These are phyloP conservation scores for Jackrogersella minutella DNA, from an alignment of 495 filamentous ascomycete genomes.

Conservation along the genomic window DNA sequence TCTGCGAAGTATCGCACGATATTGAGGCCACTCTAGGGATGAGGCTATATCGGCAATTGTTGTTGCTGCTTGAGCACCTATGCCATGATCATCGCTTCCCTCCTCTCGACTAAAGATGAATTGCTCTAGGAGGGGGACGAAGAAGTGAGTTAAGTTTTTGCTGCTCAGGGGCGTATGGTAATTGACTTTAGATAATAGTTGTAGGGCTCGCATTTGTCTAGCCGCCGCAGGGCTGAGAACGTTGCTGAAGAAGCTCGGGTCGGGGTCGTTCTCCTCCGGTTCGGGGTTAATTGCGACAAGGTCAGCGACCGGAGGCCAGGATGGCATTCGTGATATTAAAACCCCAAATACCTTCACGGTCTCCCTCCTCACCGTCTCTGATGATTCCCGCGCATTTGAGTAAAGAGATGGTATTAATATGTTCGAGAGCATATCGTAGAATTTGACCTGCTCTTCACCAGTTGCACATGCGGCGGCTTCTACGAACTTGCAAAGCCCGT, in stretches of 20 bases:
- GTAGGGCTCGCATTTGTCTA: slow-evolving; percentile 83
- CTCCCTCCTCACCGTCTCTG: slow-evolving; percentile 85
- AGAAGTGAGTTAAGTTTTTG: slow-evolving; percentile 82
- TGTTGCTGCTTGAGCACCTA: slow-evolving; percentile 80
- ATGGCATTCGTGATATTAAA: slow-evolving; percentile 73
- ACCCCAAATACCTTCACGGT: slow-evolving; percentile 79
- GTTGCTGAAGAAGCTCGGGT: slow-evolving; percentile 93
- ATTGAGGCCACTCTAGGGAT: slow-evolving; percentile 91
- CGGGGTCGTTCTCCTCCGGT: slow-evolving; percentile 71
- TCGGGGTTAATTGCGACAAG: slow-evolving; percentile 75
- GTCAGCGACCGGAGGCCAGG: slow-evolving; percentile 74
- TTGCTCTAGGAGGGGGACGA: slow-evolving; percentile 91
- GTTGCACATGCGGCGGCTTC: slow-evolving; percentile 60
- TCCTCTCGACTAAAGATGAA: slow-evolving; percentile 84
- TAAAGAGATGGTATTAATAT: slow-evolving; percentile 79
- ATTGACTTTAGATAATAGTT: slow-evolving; percentile 73
- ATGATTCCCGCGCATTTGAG: slow-evolving; percentile 73
- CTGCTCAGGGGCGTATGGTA: slow-evolving; percentile 68
- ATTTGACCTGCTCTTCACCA: slow-evolving; percentile 45
- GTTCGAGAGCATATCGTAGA: slow-evolving; percentile 60
- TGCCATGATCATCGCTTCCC: slow-evolving; percentile 80
- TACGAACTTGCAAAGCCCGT: slow-evolving; percentile 81
- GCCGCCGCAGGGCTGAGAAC: slow-evolving; percentile 91
- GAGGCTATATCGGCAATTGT: slow-evolving; percentile 76
- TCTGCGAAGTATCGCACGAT: slow-evolving; percentile 78